Base-by-base conservation (phyloP, 805 yeast genomes). In the Metschnikowia hibisci region DNA sequence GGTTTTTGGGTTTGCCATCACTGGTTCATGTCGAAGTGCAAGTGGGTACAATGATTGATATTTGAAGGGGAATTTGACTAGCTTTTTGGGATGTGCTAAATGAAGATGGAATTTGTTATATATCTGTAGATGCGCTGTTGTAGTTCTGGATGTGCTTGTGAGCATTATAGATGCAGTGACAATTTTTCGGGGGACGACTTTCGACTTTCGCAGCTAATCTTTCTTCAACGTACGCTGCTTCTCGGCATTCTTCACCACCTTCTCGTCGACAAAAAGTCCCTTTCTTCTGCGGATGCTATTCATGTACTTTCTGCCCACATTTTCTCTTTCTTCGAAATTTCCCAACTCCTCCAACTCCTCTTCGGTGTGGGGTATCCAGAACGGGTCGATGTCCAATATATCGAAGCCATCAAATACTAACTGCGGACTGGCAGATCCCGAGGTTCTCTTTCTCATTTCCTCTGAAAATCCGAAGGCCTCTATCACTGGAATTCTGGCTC, bases 321-420 rank as follows among this genome's bases (percentile, higher is more conserved):
- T 93, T 56, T 88, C 98, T 55, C 86, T 77, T 54, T 93, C 99
- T 1, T 96, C 95, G 52, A 78, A 77, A 50, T 87, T 96, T 22
- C 99, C 99, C 34, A 87, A 69, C 45, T 88, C 95, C 61, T 93
- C 98, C 35, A 93, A 65, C 62, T 93, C 99, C 61, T 89, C 97
- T 55, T 87, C 97, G 0, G 99, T 93, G 3, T 93, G 87, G 11
- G 99, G 99, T 12, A 93, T 96, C 99, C 99, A 93, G 73, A 86
- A 93, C 34, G 99, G 99, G 70, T 93, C 98, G 52, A 84, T 78
- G 51, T 89, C 95, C 40, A 91, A 78, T 50, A 82, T 69, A 56
- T 89, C 93, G 60, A 78, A 93, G 0, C 98, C 98, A 23, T 85
- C 77, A 57, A 91, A 93, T 8, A 90, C 87, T 41, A 93, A 72